Conservation (phyloP, 768 basidiomycete genomes). For the Austroboletus eburneus region DNA sequence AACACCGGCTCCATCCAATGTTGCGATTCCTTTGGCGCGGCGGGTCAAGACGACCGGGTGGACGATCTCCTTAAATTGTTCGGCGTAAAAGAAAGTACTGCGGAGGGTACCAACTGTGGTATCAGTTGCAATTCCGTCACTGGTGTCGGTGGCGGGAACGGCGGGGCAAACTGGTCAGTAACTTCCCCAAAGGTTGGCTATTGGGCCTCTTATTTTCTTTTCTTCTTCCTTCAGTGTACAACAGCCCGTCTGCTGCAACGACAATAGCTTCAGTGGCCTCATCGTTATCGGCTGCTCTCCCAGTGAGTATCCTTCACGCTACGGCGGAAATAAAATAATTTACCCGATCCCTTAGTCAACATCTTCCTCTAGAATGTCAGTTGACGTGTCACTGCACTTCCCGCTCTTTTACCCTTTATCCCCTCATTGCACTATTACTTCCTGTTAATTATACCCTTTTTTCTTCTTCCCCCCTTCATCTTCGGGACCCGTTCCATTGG, state of each 20-base stretch:
- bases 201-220: background rate
- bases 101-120: constrained; percentile 13
- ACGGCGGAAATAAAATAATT: background rate
- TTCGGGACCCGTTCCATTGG: background rate
- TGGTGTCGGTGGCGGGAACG: constrained; percentile 18
- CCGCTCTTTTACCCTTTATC: constrained; percentile 19
- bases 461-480: background rate
- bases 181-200: rapidly evolving
- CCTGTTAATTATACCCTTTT: constrained; percentile 15
- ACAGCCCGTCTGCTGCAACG: constrained; percentile 39
- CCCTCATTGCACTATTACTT: background rate
- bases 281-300: constrained; percentile 39
- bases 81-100: background rate
- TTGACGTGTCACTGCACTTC: background rate
- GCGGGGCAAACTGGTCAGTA: constrained; percentile 16
- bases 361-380: constrained; percentile 11
- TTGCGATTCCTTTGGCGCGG: constrained; percentile 4
- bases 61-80: background rate
- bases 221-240: constrained; percentile 23
- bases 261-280: constrained; percentile 33
- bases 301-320: constrained; percentile 20
- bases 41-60: background rate
- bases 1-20: constrained; percentile 16
- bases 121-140: constrained; percentile 32
- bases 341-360: constrained; percentile 10